A percentile compares a stretch with the other conserved stretches of the same genome.
Conservation (phyloP, 1,284 basidiomycete species). For the Sporisorium sorghi region DNA sequence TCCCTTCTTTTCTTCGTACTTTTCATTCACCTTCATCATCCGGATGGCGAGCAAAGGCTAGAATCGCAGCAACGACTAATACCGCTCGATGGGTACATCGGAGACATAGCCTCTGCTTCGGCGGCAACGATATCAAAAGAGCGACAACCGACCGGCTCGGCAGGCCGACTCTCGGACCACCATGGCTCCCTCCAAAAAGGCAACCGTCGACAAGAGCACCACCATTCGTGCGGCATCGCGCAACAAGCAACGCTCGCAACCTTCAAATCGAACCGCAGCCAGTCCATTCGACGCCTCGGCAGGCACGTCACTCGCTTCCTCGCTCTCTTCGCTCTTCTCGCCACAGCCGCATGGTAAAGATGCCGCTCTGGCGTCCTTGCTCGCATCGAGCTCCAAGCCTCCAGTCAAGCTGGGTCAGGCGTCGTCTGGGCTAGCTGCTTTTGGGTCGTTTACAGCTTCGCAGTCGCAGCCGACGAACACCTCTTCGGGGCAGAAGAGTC, state of each 20-base stretch:
- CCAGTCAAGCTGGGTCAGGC: slow-evolving; percentile 18
- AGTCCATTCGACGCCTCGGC: slow-evolving; percentile 31
- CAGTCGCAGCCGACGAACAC: not conserved
- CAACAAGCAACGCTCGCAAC: slow-evolving; percentile 37
- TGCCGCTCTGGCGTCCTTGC: slow-evolving; percentile 40
- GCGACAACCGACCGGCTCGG: not conserved
- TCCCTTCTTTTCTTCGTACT: slow-evolving; percentile 8
- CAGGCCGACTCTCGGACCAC: not conserved
- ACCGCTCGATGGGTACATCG: not conserved
- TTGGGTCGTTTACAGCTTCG: slow-evolving; percentile 22
- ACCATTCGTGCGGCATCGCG: slow-evolving; percentile 45
- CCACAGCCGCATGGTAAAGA: slow-evolving; percentile 48
- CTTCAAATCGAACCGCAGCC: slow-evolving; percentile 9
- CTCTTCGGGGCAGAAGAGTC: not conserved
- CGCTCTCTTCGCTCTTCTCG: slow-evolving; percentile 46
- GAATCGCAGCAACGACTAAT: not conserved
- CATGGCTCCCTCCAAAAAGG: slow-evolving; percentile 31
- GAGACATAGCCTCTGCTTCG: not conserved
- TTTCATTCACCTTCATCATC: not conserved
- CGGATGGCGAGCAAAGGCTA: not conserved
- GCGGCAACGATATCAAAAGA: not conserved
- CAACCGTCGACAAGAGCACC: slow-evolving; percentile 33
- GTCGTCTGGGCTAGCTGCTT: slow-evolving; percentile 26
- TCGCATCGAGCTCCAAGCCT: slow-evolving; percentile 42
- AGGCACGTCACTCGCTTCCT: slow-evolving; percentile 38